Evolutionary conservation across 768 basidiomycete species (phyloP).

Genomic region (Lepiota venenata): DNA sequence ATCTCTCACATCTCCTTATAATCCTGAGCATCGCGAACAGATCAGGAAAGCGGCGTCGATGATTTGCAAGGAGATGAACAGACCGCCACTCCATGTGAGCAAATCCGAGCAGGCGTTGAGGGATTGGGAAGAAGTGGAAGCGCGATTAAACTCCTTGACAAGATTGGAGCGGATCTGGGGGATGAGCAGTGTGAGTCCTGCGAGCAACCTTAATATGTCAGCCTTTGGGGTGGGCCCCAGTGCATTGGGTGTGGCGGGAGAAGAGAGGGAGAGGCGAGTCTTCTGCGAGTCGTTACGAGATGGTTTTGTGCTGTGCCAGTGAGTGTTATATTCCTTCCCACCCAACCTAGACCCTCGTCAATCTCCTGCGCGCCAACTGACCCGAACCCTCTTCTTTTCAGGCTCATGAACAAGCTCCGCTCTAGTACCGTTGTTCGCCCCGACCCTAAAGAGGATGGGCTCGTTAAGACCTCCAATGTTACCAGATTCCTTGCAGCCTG

Average conservation of each 20-base stretch:
- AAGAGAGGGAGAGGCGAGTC: constrained; percentile 69
- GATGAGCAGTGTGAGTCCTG: constrained; percentile 41
- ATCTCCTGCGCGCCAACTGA: background rate
- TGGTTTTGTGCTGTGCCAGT: constrained; percentile 90
- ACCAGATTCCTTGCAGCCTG: constrained; percentile 79
- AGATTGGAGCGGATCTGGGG: constrained; percentile 79
- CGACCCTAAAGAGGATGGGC: constrained; percentile 64
- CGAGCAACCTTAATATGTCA: constrained; percentile 30
- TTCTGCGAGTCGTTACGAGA: constrained; percentile 80
- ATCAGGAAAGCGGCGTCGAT: constrained; percentile 62
- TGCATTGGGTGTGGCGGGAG: constrained; percentile 49
- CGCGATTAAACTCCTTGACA: constrained; percentile 53
- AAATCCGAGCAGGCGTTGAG: constrained; percentile 44
- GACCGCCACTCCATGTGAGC: constrained; percentile 54
- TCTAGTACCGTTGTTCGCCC: constrained; percentile 57
- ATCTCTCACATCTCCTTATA: constrained; percentile 42
- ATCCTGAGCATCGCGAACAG: constrained; percentile 62
- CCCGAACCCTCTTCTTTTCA: constrained; percentile 25
- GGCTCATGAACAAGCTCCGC: constrained; percentile 77
- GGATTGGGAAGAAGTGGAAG: constrained; percentile 78
- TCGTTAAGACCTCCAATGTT: constrained; percentile 64
- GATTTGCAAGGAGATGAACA: constrained; percentile 63
- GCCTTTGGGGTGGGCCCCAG: constrained; percentile 18
- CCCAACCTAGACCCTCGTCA: background rate
- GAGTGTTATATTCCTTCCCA: constrained; percentile 32